Base-by-base conservation (phyloP, 1,139 yeast species). In the Candida pseudoviswanathii region DNA sequence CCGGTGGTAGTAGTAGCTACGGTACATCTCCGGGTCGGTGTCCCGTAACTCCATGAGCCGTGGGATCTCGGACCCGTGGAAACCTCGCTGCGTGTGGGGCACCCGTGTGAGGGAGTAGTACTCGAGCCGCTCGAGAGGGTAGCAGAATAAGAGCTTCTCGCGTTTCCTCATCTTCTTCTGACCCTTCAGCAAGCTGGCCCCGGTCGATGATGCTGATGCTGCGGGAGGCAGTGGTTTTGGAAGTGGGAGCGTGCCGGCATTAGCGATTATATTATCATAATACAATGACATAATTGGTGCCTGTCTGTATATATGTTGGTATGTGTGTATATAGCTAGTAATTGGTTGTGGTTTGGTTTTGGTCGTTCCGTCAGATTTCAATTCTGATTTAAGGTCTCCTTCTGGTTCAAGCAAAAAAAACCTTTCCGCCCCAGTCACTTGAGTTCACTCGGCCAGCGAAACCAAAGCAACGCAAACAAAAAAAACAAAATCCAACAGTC, bases 241-340 rank as follows among this genome's bases (percentile, higher is more conserved):
- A 8, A 32, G 38, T 24, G 42, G 47, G 10, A 44, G 42, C 26
- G 40, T 44, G n/a, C 32, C 34, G 24, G 47, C 47, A 31, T 25
- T 31, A 6, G 42, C 47, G 7, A 39, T 39, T 32, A 39, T 38
- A 8, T 16, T 41, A 24, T 44, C 39, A 10, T 22, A 25, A 43
- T 34, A 27, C n/a, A 26, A 27, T 3, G 43, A 40, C 33, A 9
- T 29, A 2, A 22, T 22, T 7, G 8, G 10, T 3, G 4, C 4
- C 9, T 11, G 7, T 8, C 10, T 31, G n/a, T 31, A 11, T 31
- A 11, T 31, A 31, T 8, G 7, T 31, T 16, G 16, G 16, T 16
- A 16, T 16, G 16, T 16, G 16, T 16, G 16, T 16, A 16, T 16
- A 16, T 16, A 16, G 16, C 16, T 16, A 16, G 16, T 16, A 16